Percentiles rank a stretch among this genome's conserved stretches.
phyloP scores from a whole-genome alignment of 2,329 filamentous ascomycete genomes.

The Zymoseptoria tritici region DNA sequence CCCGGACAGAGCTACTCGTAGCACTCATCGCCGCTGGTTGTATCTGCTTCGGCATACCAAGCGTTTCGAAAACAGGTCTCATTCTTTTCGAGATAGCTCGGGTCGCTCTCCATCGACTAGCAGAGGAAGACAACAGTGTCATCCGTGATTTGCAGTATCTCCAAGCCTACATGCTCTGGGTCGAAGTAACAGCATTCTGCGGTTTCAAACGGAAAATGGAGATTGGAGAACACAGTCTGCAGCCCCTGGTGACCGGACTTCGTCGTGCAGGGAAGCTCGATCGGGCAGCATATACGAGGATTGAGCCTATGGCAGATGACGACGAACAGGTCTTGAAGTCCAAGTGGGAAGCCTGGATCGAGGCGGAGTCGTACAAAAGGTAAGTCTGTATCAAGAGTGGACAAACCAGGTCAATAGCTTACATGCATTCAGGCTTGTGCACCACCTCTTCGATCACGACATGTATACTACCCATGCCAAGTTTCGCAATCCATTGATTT shows the following conservation, averaged over 20 bases:
- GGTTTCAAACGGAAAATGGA: conserved; percentile 17
- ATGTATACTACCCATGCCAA: conserved; percentile 16
- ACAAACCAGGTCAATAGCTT: neutral
- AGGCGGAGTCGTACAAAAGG: conserved; percentile 15
- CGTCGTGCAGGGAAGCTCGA: conserved; percentile 17
- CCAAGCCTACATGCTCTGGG: conserved; percentile 19
- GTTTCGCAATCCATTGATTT: conserved; percentile 14
- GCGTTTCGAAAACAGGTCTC: conserved; percentile 26
- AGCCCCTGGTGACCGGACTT: conserved; percentile 17
- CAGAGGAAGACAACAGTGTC: conserved; percentile 27
- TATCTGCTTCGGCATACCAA: conserved; percentile 28
- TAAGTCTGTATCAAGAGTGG: neutral
- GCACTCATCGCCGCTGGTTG: conserved; percentile 28
- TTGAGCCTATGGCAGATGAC: conserved; percentile 4
- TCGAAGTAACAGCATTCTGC: conserved; percentile 13
- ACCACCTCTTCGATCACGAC: conserved; percentile 19
- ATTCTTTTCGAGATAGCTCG: conserved; percentile 27
- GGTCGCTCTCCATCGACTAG: conserved; percentile 23
- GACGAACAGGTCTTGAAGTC: conserved; percentile 1
- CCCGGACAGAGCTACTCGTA: conserved; percentile 23
- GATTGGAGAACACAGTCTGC: conserved; percentile 15
- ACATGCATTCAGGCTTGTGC: conserved; percentile 7
- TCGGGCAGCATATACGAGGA: conserved; percentile 9
- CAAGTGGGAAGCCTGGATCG: conserved; percentile 13
- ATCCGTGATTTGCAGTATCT: conserved; percentile 19